phyloP scores from a whole-genome alignment of 2,329 filamentous ascomycete genomes.

The Metarhizium rileyi region DNA sequence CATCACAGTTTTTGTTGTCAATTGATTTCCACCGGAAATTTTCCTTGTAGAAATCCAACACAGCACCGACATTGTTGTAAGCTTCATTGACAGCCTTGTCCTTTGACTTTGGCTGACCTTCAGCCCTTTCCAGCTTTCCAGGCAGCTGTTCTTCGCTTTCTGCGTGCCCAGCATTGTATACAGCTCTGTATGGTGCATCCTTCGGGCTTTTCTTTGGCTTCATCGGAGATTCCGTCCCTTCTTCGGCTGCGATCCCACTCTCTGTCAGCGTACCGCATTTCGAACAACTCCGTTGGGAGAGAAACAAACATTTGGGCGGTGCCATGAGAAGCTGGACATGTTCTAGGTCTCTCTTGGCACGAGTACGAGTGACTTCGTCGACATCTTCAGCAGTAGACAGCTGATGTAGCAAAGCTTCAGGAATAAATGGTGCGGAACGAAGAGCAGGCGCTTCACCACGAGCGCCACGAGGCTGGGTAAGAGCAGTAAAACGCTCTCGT shows the following conservation, averaged over 20 bases:
- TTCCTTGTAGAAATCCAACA: constrained; percentile 39
- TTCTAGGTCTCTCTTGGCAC: constrained; percentile 28
- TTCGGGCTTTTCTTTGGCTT: constrained; percentile 11
- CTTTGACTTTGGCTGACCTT: constrained; percentile 28
- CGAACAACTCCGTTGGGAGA: background rate
- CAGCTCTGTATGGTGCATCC: constrained; percentile 27
- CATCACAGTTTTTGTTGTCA: constrained; percentile 38
- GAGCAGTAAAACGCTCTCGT: constrained; percentile 24
- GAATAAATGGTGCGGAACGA: constrained; percentile 24
- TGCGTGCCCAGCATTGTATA: constrained; percentile 34
- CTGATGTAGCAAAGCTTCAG: constrained; percentile 27
- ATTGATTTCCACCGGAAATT: constrained; percentile 41
- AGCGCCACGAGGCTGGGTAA: constrained; percentile 21
- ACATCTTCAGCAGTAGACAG: constrained; percentile 27
- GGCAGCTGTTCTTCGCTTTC: constrained; percentile 28
- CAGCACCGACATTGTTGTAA: constrained; percentile 39
- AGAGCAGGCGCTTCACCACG: constrained; percentile 8
- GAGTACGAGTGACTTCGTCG: constrained; percentile 26
- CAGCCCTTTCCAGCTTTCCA: constrained; percentile 30
- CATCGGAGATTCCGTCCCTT: background rate
- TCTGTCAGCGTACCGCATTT: background rate
- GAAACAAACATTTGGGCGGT: constrained; percentile 11
- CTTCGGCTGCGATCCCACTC: constrained; percentile 8
- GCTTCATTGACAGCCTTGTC: constrained; percentile 38
- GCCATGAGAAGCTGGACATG: constrained; percentile 25